These are phyloP conservation scores for Piromyces sp. DNA, from an alignment of 192 early-diverging fungal genomes.

Conservation along the genomic window DNA sequence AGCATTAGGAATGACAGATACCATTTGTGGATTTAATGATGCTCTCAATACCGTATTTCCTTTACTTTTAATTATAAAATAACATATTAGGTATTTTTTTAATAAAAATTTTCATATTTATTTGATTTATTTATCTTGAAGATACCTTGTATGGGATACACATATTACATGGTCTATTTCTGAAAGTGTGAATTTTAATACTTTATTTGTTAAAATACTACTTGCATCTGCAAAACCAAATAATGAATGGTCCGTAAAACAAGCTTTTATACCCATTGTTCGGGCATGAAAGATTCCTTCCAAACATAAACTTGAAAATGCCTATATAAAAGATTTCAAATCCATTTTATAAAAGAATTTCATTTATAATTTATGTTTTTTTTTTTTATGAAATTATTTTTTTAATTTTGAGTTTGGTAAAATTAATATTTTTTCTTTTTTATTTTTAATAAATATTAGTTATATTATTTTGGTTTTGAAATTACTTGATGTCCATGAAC, in stretches of 20 bases:
- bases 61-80: conserved; percentile 39
- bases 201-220: conserved; percentile 87
- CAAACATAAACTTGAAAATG: conserved; percentile 84
- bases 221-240: conserved; percentile 90
- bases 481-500: conserved; percentile 80
- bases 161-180: conserved; percentile 96
- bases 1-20: conserved; percentile 94
- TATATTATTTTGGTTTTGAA: background rate
- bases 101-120: too few relatives aligned
- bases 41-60: conserved; percentile 96
- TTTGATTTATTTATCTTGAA: background rate
- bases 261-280: conserved; percentile 83
- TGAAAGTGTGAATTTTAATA: conserved; percentile 90
- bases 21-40: conserved; percentile 67
- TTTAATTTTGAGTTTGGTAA: too few relatives aligned
- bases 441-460: background rate
- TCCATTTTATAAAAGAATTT: too few relatives aligned
- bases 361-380: too few relatives aligned
- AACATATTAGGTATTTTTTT: too few relatives aligned
- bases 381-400: too few relatives aligned
- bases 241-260: conserved; percentile 93
- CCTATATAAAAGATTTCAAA: conserved; percentile 11
- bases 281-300: conserved; percentile 89
- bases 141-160: conserved; percentile 85
- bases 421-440: too few relatives aligned